Evolutionary conservation across 805 yeast genomes (phyloP).

Genomic region (Kuraishia piskuri): DNA sequence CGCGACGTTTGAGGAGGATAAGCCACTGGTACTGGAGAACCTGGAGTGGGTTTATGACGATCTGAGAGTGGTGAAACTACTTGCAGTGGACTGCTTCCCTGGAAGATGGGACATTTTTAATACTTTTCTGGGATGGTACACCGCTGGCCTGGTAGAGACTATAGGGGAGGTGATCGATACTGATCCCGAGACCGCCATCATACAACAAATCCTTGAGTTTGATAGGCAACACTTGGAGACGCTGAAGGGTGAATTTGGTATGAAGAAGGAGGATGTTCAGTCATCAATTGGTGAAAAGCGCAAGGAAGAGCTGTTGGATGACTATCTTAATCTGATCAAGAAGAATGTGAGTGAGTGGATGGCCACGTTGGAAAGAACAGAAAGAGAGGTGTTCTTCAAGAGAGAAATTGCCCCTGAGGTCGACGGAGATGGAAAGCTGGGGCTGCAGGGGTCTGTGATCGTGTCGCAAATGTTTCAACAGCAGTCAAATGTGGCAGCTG

Average conservation of each 20-base stretch:
- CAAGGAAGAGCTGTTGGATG: constrained; percentile 66
- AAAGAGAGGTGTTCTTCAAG: constrained; percentile 50
- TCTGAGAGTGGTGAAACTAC: constrained; percentile 53
- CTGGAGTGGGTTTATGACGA: constrained; percentile 83
- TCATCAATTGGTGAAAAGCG: constrained; percentile 64
- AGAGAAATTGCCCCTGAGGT: constrained; percentile 61
- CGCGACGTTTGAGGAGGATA: constrained; percentile 36
- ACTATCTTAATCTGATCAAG: constrained; percentile 65
- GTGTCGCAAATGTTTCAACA: constrained; percentile 81
- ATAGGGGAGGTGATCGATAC: constrained; percentile 54
- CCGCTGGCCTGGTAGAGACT: constrained; percentile 52
- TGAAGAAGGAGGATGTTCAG: constrained; percentile 35
- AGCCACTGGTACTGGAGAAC: constrained; percentile 54
- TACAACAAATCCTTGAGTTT: constrained; percentile 67
- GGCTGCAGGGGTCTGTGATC: constrained; percentile 69
- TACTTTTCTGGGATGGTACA: constrained; percentile 57
- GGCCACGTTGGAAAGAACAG: constrained; percentile 55
- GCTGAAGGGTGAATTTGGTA: constrained; percentile 40
- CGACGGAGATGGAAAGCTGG: constrained; percentile 56
- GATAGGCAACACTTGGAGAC: constrained; percentile 59
- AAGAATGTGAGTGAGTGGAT: constrained; percentile 84
- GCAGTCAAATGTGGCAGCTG: constrained; percentile 83
- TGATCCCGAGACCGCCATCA: constrained; percentile 74
- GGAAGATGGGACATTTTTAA: constrained; percentile 63
- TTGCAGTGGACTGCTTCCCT: constrained; percentile 57